Evolutionary conservation across 2,329 filamentous ascomycete genomes (phyloP).

Genomic region (Trichoderma oligosporum): DNA sequence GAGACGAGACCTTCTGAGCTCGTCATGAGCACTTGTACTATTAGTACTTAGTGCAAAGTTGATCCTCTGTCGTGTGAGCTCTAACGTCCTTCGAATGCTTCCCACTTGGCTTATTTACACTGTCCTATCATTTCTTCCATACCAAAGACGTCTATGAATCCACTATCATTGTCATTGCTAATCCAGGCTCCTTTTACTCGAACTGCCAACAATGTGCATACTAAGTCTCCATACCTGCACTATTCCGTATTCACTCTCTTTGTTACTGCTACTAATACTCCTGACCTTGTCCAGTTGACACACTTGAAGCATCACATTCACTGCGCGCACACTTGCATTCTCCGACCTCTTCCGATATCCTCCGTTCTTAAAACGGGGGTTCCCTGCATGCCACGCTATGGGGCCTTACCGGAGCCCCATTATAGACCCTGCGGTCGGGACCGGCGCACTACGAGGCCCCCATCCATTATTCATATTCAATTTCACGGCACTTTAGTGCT

Average conservation of each 20-base stretch:
- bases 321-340: not conserved
- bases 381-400: constrained; percentile 14
- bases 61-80: not conserved
- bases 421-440: constrained; percentile 10
- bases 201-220: not conserved
- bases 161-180: not conserved
- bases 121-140: not conserved
- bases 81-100: too few species aligned
- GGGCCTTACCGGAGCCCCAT: constrained; percentile 16
- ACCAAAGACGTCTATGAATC: not conserved
- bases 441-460: not conserved
- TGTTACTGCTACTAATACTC: constrained; percentile 9
- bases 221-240: not conserved
- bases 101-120: not conserved
- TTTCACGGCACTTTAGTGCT: constrained; percentile 1
- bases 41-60: not conserved
- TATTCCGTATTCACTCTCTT: not conserved
- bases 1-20: not conserved
- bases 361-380: not conserved
- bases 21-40: not conserved
- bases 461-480: constrained; percentile 13
- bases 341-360: constrained; percentile 14
- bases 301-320: constrained; percentile 13
- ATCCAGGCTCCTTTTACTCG: not conserved
- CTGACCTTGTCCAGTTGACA: constrained; percentile 13